Conservation (phyloP, 2,329 filamentous ascomycete genomes). For the Penicillium capsulatum region DNA sequence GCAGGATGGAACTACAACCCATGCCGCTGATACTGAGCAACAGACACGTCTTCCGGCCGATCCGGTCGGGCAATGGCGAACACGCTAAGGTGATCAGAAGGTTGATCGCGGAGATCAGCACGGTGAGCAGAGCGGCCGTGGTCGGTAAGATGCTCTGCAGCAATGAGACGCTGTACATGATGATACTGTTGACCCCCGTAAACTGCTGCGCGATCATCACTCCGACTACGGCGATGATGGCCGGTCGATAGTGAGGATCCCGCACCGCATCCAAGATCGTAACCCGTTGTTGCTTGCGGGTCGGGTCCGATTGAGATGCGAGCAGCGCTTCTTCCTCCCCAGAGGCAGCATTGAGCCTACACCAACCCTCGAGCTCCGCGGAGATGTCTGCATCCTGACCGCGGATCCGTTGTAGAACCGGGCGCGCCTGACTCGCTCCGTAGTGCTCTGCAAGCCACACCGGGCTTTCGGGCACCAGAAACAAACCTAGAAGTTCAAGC, state of each 20-base stretch:
- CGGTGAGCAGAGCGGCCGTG: slow-evolving; percentile 77
- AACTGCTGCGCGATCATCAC: slow-evolving; percentile 93
- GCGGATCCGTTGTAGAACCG: slow-evolving; percentile 69
- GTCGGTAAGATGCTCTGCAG: slow-evolving; percentile 75
- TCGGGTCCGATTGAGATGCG: slow-evolving; percentile 48
- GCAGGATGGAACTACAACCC: slow-evolving; percentile 68
- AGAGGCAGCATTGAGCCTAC: slow-evolving; percentile 30
- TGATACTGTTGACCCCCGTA: slow-evolving; percentile 91
- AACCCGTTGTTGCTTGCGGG: slow-evolving; percentile 62
- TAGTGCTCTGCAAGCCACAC: slow-evolving; percentile 73
- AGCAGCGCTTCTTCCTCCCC: slow-evolving; percentile 71
- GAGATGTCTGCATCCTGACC: slow-evolving; percentile 65
- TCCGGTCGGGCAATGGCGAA: slow-evolving; percentile 77
- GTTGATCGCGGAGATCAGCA: slow-evolving; percentile 82
- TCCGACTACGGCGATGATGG: slow-evolving; percentile 77
- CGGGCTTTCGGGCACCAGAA: slow-evolving; percentile 80
- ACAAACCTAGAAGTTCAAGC: slow-evolving; percentile 64
- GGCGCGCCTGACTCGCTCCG: slow-evolving; percentile 58
- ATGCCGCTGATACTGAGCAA: slow-evolving; percentile 80
- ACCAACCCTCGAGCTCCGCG: slow-evolving; percentile 65
- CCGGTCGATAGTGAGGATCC: slow-evolving; percentile 65
- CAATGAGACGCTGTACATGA: slow-evolving; percentile 96
- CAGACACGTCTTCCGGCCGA: slow-evolving; percentile 82
- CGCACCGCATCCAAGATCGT: slow-evolving; percentile 63
- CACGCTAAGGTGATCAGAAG: slow-evolving; percentile 75